These are phyloP conservation scores for Boletus edulis DNA, from an alignment of 768 basidiomycete species.

Conservation along the genomic window DNA sequence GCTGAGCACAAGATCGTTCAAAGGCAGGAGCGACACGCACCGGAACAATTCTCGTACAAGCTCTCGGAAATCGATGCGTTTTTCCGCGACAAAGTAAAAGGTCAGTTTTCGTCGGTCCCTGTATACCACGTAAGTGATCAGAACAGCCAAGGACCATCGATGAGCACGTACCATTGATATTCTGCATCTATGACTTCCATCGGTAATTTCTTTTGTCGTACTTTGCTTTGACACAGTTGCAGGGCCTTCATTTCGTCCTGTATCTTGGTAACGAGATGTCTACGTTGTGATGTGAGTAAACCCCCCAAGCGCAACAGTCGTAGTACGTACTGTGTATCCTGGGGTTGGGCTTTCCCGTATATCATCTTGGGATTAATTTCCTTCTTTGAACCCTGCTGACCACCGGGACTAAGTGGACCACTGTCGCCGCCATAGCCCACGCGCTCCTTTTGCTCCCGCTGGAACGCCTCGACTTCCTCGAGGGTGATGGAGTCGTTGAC, in stretches of 20 bases:
- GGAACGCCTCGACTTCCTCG: conserved; percentile 88
- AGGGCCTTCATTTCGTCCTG: conserved; percentile 93
- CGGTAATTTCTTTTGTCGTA: conserved; percentile 88
- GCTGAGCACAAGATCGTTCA: conserved; percentile 5
- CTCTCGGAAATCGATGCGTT: conserved; percentile 94
- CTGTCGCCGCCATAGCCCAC: conserved; percentile 36
- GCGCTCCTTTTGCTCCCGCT: conserved; percentile 72
- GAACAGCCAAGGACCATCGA: too few relatives aligned
- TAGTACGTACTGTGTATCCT: conserved; percentile 68
- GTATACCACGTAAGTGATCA: background rate
- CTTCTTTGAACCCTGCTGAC: conserved; percentile 58
- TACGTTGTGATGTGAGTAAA: conserved; percentile 28
- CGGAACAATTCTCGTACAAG: conserved; percentile 93
- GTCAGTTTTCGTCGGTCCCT: conserved; percentile 98
- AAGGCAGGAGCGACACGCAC: conserved; percentile 33
- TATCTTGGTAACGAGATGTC: conserved; percentile 75
- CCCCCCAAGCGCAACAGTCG: background rate
- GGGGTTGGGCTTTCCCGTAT: conserved; percentile 78
- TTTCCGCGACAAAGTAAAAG: conserved; percentile 96
- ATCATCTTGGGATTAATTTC: conserved; percentile 98
- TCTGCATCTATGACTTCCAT: conserved; percentile 99
- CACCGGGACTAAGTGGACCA: conserved; percentile 52
- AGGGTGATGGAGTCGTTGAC: conserved; percentile 89
- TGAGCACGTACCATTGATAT: conserved; percentile 78
- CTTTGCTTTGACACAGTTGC: conserved; percentile 88